phyloP scores from a whole-genome alignment of 2,329 filamentous ascomycete genomes.

The Niveomyces coronatus region DNA sequence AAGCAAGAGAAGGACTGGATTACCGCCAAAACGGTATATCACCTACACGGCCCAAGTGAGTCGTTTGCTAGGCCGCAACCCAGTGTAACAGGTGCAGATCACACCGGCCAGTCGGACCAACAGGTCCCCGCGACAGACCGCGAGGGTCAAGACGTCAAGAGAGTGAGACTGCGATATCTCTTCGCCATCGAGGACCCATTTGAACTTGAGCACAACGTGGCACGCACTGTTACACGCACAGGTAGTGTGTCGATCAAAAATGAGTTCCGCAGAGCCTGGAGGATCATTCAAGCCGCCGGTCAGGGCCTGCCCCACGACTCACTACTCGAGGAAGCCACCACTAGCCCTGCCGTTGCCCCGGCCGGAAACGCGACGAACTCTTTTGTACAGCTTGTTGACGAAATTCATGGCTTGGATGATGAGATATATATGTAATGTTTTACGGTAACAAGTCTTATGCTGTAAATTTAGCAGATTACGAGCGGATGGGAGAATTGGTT shows the following conservation, averaged over 20 bases:
- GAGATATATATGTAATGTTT: not conserved
- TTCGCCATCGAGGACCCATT: conserved; percentile 91
- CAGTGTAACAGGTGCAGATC: conserved; percentile 12
- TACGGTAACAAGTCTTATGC: not conserved
- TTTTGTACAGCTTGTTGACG: conserved; percentile 20
- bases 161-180: conserved; percentile 69
- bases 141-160: conserved; percentile 42
- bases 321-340: conserved; percentile 42
- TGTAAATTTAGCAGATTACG: too few relatives aligned
- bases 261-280: conserved; percentile 73
- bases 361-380: conserved; percentile 14
- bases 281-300: conserved; percentile 51
- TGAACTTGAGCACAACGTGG: conserved; percentile 79
- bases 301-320: conserved; percentile 32
- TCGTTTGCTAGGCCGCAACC: conserved; percentile 6
- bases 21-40: conserved; percentile 61
- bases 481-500: too few relatives aligned
- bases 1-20: conserved; percentile 82
- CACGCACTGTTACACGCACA: conserved; percentile 71
- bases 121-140: conserved; percentile 11
- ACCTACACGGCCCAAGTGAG: conserved; percentile 30
- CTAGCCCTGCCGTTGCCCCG: too few relatives aligned
- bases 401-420: conserved; percentile 22
- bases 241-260: conserved; percentile 75
- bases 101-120: conserved; percentile 12